Evolutionary conservation across 257 asterid genomes (phyloP).

Genomic region (Haberlea rhodopensis): DNA sequence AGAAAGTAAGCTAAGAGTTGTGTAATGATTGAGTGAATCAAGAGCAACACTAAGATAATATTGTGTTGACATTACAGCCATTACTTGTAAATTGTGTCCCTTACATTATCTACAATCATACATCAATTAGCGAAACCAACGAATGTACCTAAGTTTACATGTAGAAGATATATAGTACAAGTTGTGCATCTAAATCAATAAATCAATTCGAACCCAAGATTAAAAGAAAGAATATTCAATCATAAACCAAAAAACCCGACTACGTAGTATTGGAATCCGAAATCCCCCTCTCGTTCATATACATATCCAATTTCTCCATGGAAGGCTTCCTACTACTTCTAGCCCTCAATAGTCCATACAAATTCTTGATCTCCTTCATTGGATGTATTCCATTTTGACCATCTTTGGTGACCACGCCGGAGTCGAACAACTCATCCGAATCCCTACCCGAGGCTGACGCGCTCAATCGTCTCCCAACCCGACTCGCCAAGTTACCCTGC

Average conservation of each 20-base stretch:
- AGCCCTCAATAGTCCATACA: conserved; percentile 64
- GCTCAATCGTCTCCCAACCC: conserved; percentile 43
- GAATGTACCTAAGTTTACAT: not conserved
- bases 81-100: not conserved
- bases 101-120: not conserved
- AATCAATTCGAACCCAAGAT: not conserved
- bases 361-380: conserved; percentile 60
- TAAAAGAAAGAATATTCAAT: too few relatives aligned
- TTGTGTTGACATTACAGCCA: not conserved
- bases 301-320: conserved; percentile 45
- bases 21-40: too few relatives aligned
- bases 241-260: not conserved
- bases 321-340: conserved; percentile 61
- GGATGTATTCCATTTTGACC: conserved; percentile 42
- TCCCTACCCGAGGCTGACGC: conserved; percentile 47
- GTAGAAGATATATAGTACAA: not conserved
- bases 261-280: conserved; percentile 2
- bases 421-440: conserved; percentile 43
- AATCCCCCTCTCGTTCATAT: conserved; percentile 45
- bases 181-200: not conserved
- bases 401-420: conserved; percentile 42
- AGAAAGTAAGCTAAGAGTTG: too few relatives aligned
- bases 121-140: not conserved
- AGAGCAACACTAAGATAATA: too few relatives aligned
- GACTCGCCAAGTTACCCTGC: conserved; percentile 46